Conservation (phyloP, 768 basidiomycete species). For the Phaffia tasmanica region DNA sequence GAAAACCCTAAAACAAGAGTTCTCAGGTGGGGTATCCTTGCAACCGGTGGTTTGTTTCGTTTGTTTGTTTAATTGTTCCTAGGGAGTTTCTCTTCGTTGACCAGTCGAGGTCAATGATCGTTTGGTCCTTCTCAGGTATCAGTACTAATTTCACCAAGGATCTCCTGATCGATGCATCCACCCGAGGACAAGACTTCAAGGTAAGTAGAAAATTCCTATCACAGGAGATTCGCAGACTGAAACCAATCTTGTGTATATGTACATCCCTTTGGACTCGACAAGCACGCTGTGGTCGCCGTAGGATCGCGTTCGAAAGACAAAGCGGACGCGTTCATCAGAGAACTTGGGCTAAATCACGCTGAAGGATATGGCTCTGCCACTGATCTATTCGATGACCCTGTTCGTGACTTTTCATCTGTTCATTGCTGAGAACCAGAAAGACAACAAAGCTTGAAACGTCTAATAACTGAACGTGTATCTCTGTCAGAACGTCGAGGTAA, state of each 20-base stretch:
- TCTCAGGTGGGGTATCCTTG: slow-evolving; percentile 76
- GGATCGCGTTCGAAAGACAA: slow-evolving; percentile 62
- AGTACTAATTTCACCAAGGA: slow-evolving; percentile 61
- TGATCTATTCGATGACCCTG: slow-evolving; percentile 60
- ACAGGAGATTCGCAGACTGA: slow-evolving; percentile 44
- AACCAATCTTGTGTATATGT: slow-evolving; percentile 33
- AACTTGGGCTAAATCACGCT: slow-evolving; percentile 45
- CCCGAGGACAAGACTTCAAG: slow-evolving; percentile 40
- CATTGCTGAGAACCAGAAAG: slow-evolving; percentile 2
- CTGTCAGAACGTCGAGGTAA: slow-evolving; percentile 31
- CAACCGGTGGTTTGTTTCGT: slow-evolving; percentile 42
- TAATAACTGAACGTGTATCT: slow-evolving; percentile 37
- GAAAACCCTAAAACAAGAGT: too few relatives aligned
- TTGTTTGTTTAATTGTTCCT: neutral
- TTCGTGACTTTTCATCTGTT: slow-evolving; percentile 34
- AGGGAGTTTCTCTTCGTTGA: neutral
- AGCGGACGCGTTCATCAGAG: slow-evolving; percentile 58
- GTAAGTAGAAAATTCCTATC: neutral
- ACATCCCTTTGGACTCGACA: too few relatives aligned
- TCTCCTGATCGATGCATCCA: slow-evolving; percentile 60
- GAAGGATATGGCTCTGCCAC: slow-evolving; percentile 64
- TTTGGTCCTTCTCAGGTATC: slow-evolving; percentile 45
- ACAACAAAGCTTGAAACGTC: neutral
- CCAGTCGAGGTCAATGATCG: neutral
- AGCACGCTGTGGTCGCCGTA: slow-evolving; percentile 50